Evolutionary conservation across 2,329 filamentous ascomycete species (phyloP), one percentile per base, ranked within the genome.

Genomic region (Monosporascus cannonballus): DNA sequence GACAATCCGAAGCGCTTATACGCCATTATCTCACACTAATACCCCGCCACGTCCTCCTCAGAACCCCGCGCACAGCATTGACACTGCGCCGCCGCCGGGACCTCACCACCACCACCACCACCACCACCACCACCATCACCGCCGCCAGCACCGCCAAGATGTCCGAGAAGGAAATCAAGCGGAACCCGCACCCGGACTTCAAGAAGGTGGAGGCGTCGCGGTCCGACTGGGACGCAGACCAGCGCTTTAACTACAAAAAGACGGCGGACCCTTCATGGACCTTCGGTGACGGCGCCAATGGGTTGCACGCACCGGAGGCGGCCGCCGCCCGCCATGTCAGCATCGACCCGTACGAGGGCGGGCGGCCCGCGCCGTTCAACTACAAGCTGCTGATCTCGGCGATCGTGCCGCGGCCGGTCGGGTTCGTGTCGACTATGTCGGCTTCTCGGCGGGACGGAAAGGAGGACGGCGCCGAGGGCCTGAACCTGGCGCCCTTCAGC

Each of bases 321-420:
- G 52, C 53, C 37, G 52, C 53, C 30, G 54, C 59, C 41, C 49
- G 64, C 1, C 89, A 96, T 72, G 71, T 93, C 58, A 75, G 85
- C 64, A 96, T 96, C 62, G 86, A 96, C 69, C 92, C 92, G 0
- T 84, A 92, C 67, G 86, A 79, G 52, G 74, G 83, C 27, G 88
- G 85, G 34, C 81, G 92, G 0, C 78, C 84, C 0, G 72, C 82
- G 0, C 72, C 76, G 1, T 84, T 81, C 73, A 96, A 96, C 78
- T 96, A 97, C 80, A 96, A 96, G 72, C 81, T 96, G 15, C 76
- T 96, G 56, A 96, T 96, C 69, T 89, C 84, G 18, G 84, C 83
- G 57, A 83, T 96, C 59, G 80, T 91, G 17, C 93, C 93, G 1
- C 83, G 93, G 14, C 93, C 93, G 14, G 86, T 96, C 65, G 83